Evolutionary conservation across 2,329 filamentous ascomycete species (phyloP).

Genomic region (Neonectria neomacrospora): DNA sequence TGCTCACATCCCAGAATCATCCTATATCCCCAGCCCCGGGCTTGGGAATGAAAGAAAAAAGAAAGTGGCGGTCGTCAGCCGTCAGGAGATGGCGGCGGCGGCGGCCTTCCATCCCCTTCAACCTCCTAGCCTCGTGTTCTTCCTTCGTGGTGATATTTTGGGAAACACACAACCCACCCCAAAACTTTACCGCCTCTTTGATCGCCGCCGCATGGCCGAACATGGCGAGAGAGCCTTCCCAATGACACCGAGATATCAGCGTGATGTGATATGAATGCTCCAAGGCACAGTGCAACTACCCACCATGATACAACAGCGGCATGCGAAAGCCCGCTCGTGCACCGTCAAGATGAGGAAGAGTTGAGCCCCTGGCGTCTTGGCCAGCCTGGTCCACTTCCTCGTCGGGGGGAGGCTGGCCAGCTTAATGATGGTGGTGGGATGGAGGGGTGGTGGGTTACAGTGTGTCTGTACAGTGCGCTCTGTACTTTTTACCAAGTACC

Average conservation of each 20-base stretch:
- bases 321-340: conserved; percentile 15
- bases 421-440: conserved; percentile 8
- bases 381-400: conserved; percentile 19
- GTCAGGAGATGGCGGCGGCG: conserved; percentile 1
- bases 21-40: conserved; percentile 28
- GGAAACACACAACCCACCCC: conserved; percentile 26
- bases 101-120: conserved; percentile 3
- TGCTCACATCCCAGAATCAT: conserved; percentile 29
- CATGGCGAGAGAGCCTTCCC: conserved; percentile 6
- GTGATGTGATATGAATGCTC: background rate
- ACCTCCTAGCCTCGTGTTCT: conserved; percentile 13
- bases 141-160: conserved; percentile 18
- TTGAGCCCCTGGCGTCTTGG: conserved; percentile 9
- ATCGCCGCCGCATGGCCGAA: conserved; percentile 18
- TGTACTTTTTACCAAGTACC: background rate
- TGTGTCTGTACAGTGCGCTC: conserved; percentile 3
- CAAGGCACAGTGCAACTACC: background rate
- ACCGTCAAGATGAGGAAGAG: conserved; percentile 2
- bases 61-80: conserved; percentile 17
- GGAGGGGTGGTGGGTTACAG: conserved; percentile 14
- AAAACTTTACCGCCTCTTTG: conserved; percentile 21
- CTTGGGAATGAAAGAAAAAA: conserved; percentile 31
- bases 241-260: conserved; percentile 22
- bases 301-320: conserved; percentile 6
- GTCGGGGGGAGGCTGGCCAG: conserved; percentile 16